Conservation (phyloP, 495 filamentous ascomycete genomes). For the Trypethelium eluteriae region DNA sequence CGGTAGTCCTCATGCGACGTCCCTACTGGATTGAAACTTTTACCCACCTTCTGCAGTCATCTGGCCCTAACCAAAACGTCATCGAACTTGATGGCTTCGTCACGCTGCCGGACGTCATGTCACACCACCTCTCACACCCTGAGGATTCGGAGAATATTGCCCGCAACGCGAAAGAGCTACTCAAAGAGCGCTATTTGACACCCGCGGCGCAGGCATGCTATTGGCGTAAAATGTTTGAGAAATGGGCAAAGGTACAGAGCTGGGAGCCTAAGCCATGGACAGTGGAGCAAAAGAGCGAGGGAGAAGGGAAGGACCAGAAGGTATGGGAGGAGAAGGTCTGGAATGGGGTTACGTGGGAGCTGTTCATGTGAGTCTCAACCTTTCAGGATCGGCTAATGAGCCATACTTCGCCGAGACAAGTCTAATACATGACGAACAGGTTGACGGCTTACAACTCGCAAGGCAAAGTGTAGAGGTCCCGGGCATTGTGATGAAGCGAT, state of each 20-base stretch:
- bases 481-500: not conserved
- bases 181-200: constrained; percentile 31
- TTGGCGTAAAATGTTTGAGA: constrained; percentile 26
- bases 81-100: constrained; percentile 20
- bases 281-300: not conserved
- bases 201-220: constrained; percentile 32
- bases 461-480: not conserved
- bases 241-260: constrained; percentile 16
- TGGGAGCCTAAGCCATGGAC: constrained; percentile 6
- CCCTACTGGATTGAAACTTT: constrained; percentile 23
- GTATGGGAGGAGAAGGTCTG: not conserved
- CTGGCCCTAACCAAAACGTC: too few species aligned
- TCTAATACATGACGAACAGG: not conserved
- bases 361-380: not conserved
- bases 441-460: not conserved
- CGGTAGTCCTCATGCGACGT: constrained; percentile 25
- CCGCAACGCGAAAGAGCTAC: constrained; percentile 20
- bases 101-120: constrained; percentile 23
- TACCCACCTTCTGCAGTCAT: constrained; percentile 19
- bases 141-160: constrained; percentile 21
- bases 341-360: not conserved
- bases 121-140: constrained; percentile 13
- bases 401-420: not conserved
- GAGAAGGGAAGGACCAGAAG: not conserved
- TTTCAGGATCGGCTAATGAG: not conserved